Evolutionary conservation across 306 rosid species (phyloP).

Genomic region (Carpinus fangiana): DNA sequence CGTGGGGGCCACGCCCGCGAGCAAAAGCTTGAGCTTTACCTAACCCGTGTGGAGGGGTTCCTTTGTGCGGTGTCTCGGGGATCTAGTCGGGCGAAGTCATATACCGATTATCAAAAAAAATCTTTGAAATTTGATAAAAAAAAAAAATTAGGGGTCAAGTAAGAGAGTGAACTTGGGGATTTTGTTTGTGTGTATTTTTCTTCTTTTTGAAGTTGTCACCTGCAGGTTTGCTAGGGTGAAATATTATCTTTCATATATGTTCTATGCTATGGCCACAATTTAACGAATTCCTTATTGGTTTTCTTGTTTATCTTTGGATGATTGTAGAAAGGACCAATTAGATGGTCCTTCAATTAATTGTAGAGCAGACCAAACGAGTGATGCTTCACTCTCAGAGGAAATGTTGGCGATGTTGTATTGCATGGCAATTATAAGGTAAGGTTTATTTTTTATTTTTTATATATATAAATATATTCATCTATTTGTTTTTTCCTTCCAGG

Average conservation of each 20-base stretch:
- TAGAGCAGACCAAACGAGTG: constrained; percentile 32
- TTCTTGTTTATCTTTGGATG: not conserved
- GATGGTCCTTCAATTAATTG: constrained; percentile 20
- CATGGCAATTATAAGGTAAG: constrained; percentile 80
- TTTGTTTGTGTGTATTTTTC: not conserved
- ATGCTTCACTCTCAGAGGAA: constrained; percentile 63
- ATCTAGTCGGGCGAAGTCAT: too few species aligned
- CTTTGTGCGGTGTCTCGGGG: too few species aligned
- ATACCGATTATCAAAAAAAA: too few species aligned
- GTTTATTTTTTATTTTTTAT: constrained; percentile 2
- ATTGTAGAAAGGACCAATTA: constrained; percentile 29
- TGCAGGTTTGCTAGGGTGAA: too few species aligned
- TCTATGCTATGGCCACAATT: not conserved
- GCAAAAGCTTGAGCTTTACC: too few species aligned
- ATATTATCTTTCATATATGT: not conserved
- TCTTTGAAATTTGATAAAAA: not conserved
- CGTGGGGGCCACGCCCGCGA: too few species aligned
- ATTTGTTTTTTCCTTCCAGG: not conserved
- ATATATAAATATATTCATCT: not conserved
- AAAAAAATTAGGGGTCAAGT: not conserved
- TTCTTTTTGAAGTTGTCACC: not conserved
- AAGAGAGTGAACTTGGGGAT: not conserved
- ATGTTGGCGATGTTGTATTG: constrained; percentile 72
- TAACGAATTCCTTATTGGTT: not conserved
- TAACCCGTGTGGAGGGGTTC: too few species aligned